Base-by-base conservation (phyloP, 2,329 filamentous ascomycete species). In the Neodidymelliopsis sp. region DNA sequence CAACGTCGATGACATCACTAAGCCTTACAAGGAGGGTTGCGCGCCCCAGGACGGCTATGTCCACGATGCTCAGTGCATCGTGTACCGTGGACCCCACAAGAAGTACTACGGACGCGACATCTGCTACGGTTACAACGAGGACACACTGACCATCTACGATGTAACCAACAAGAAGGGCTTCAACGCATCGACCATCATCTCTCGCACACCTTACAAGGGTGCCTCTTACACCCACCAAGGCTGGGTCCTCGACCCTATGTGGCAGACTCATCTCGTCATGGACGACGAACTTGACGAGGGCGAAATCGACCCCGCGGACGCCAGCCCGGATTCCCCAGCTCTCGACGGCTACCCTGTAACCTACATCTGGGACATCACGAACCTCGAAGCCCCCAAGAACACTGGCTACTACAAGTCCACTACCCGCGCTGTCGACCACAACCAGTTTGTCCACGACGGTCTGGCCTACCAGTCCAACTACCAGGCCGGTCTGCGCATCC, bases 1-100 rank as follows among this genome's bases (percentile, higher is more conserved):
- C 59, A 79, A 85, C 65, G 70, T 84, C 27, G 75, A 75, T n/a
- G 77, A 84, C 57, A 75, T 81, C 8, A 46, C 62, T 23, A 69
- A 70, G 53, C 68, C 68, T 10, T 77, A 69, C 25, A 76, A 75
- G 5, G 77, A 80, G 13, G 82, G 82, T 20, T 84, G 82, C 60
- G 76, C 77, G 4, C 71, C 75, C n/a, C 66, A 77, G 24, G 82
- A 84, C 61, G 81, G 81, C 48, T 85, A 85, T 61, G 80, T 83
- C 13, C 82, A 85, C 63, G 82, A 85, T 56, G 81, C 81, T 4
- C 82, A 85, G 67, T 85, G 82, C 67, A 74, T 85, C 22, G 76
- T 80, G 35, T 82, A 82, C 71, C 75, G 74, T 10, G 81, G 81
- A 2, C 80, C 81, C 2, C 75, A 82, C 57, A 69, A 67, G 44